Evolutionary conservation across 1,284 basidiomycete species (phyloP), one percentile per base, ranked within the genome.

Genomic region (Ceratobasidium sp.): DNA sequence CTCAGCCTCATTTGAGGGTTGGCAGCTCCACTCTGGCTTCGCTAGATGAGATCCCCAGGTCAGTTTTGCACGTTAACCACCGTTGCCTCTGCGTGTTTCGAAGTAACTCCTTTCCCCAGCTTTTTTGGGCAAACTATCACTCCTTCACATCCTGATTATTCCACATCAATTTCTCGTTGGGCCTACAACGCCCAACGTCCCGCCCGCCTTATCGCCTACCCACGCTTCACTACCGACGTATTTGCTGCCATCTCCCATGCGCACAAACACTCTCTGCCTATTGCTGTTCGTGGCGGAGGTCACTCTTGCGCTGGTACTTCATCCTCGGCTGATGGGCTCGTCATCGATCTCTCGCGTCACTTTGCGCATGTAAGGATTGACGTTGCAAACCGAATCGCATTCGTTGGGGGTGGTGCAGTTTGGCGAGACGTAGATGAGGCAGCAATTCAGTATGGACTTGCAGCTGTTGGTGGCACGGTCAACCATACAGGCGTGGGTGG

Each of bases 401-500:
- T 73, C 29, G 79, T 80, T 15, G 77, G 76, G 1, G 77, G 80
- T 33, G 81, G 81, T 9, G 75, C 80, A 1, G 51, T 77, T 11
- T 79, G 81, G 57, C 77, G 76, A 0, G 75, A 77, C 29, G 77
- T 83, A 15, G 82, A 82, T 8, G 64, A 77, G 44, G 75, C 69
- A 47, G 76, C 76, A 1, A 79, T 77, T 33, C 51, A 75, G 75
- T 72, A 75, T 66, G 76, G 76, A 14, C 78, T 78, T 44, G 79
- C 74, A 29, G 77, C 73, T 19, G 75, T 81, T 5, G 81, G 78
- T 27, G 76, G 78, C 1, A 82, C 79, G 1, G 81, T 82, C 47
- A 80, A 81, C 11, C 76, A 80, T 48, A 80, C 80, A 22, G 79
- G 81, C 4, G 76, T 80, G 27, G 80, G 77, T 24, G 79, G 79